Conservation (phyloP, 2,329 filamentous ascomycete species). For the Venturia pyrina region DNA sequence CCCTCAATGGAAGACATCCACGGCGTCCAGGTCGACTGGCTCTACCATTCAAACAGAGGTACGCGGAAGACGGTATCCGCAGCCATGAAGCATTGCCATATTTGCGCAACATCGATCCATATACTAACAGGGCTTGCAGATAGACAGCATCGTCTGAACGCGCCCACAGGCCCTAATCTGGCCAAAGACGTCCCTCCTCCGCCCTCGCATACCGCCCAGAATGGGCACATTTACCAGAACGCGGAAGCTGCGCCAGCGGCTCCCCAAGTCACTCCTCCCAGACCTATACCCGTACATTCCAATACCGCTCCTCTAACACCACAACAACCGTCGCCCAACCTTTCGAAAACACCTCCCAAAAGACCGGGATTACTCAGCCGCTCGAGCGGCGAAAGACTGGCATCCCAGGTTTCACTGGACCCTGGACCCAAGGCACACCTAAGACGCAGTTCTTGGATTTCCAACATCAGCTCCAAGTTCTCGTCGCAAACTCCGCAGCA, state of each 20-base stretch:
- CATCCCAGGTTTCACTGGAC: slow-evolving; percentile 14
- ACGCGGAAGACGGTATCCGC: slow-evolving; percentile 27
- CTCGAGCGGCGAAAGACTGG: slow-evolving; percentile 27
- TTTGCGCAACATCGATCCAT: not conserved
- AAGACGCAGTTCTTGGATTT: slow-evolving; percentile 79
- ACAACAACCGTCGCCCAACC: slow-evolving; percentile 17
- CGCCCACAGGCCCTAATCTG: not conserved
- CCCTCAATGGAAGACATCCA: slow-evolving; percentile 66
- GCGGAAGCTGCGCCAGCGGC: not conserved
- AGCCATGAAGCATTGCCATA: not conserved
- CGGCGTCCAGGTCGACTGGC: slow-evolving; percentile 82
- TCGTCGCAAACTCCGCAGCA: slow-evolving; percentile 42
- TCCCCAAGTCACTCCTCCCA: not conserved
- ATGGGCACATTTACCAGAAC: not conserved
- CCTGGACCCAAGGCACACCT: slow-evolving; percentile 18
- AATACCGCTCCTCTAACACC: slow-evolving; percentile 15
- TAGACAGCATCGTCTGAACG: slow-evolving; percentile 9
- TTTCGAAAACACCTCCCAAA: slow-evolving; percentile 17
- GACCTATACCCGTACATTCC: not conserved
- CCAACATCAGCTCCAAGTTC: slow-evolving; percentile 87
- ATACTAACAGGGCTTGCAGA: not conserved
- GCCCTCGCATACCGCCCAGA: not conserved
- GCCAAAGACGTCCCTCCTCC: not conserved
- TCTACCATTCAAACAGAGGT: slow-evolving; percentile 79
- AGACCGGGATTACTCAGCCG: slow-evolving; percentile 35